Percentiles rank a stretch among this genome's conserved stretches.
These are phyloP conservation scores for Zymoseptoria tritici DNA, from an alignment of 2,329 filamentous ascomycete species.

Conservation along the genomic window DNA sequence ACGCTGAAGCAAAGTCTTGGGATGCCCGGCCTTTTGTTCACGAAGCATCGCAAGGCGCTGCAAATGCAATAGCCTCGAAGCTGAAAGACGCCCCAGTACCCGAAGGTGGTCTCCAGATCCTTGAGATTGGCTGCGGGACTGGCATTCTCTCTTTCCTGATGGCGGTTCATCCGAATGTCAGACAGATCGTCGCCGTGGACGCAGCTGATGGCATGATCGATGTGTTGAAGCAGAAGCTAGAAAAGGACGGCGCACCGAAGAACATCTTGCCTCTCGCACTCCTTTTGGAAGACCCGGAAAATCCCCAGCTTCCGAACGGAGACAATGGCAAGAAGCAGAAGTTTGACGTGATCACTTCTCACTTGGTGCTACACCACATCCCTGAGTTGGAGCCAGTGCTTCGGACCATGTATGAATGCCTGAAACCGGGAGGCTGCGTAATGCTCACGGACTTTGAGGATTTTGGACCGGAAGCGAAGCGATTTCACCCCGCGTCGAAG, in stretches of 20 bases:
- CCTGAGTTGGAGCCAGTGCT: slow-evolving; percentile 17
- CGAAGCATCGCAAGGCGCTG: slow-evolving; percentile 17
- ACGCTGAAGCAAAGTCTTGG: slow-evolving; percentile 21
- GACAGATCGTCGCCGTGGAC: slow-evolving; percentile 19
- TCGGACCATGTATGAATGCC: slow-evolving; percentile 19
- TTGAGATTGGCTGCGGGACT: slow-evolving; percentile 23
- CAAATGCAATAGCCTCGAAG: slow-evolving; percentile 12
- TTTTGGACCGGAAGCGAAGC: slow-evolving; percentile 19
- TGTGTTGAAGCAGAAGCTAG: slow-evolving; percentile 17
- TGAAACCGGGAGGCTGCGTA: slow-evolving; percentile 14
- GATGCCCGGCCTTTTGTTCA: slow-evolving; percentile 20
- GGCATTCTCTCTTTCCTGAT: slow-evolving; percentile 21
- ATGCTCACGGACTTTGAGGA: slow-evolving; percentile 25
- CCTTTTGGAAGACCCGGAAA: slow-evolving; percentile 20
- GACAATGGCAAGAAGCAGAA: slow-evolving; percentile 11
- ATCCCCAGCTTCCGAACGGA: slow-evolving; percentile 11
- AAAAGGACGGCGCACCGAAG: slow-evolving; percentile 9
- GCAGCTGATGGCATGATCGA: slow-evolving; percentile 24
- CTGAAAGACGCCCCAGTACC: background rate
- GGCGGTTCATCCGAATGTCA: slow-evolving; percentile 10
- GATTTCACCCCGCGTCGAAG: slow-evolving; percentile 20
- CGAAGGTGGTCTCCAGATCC: slow-evolving; percentile 7
- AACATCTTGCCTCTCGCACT: slow-evolving; percentile 20
- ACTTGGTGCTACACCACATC: slow-evolving; percentile 23
- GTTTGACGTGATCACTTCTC: slow-evolving; percentile 22